These are phyloP conservation scores for Yarrowia hollandica DNA, from an alignment of 805 yeast genomes.

Conservation along the genomic window DNA sequence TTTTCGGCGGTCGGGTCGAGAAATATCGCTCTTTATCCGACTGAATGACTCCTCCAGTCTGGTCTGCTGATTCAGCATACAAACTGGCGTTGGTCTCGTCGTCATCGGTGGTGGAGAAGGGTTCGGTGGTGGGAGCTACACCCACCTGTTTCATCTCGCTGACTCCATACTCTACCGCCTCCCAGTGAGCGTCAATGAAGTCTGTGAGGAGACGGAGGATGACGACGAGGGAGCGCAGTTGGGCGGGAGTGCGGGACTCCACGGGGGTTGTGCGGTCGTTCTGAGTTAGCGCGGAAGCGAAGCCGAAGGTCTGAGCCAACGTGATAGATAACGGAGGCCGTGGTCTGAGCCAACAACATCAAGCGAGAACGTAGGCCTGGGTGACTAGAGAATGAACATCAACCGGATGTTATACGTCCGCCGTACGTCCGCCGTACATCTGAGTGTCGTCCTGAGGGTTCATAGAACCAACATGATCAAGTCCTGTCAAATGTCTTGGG, in stretches of 20 bases:
- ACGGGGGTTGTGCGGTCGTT: slow-evolving; percentile 14
- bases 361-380: no score
- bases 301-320: neutral
- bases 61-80: neutral
- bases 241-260: neutral
- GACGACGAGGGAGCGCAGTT: slow-evolving; percentile 16
- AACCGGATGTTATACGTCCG: no score
- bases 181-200: slow-evolving; percentile 26
- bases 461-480: no score
- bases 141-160: neutral
- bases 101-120: neutral
- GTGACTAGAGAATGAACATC: no score
- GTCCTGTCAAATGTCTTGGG: no score
- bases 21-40: slow-evolving; percentile 12
- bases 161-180: slow-evolving; percentile 2
- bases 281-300: neutral
- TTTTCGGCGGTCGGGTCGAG: slow-evolving; percentile 15
- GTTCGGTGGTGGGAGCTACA: neutral
- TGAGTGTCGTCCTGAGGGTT: no score
- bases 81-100: slow-evolving; percentile 8
- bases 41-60: neutral
- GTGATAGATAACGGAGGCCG: no score
- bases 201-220: slow-evolving; percentile 13
- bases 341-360: no score
- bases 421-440: no score